Evolutionary conservation across 495 filamentous ascomycete species (phyloP).

Genomic region (Acidomyces sp.): DNA sequence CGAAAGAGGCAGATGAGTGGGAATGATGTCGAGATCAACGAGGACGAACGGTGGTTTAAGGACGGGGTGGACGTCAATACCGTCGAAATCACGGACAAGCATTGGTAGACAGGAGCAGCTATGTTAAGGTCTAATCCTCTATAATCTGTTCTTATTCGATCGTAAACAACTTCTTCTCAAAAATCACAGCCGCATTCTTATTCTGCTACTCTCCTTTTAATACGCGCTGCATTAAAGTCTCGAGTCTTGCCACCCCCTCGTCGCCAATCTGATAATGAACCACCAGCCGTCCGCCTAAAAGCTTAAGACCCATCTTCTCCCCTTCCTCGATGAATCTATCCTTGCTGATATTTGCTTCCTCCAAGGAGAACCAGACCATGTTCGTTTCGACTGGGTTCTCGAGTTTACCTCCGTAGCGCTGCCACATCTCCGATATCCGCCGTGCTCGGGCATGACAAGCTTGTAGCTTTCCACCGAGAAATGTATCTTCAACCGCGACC

Average conservation of each 20-base stretch:
- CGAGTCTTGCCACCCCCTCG: constrained; percentile 37
- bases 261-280: constrained; percentile 53
- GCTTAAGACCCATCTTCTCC: constrained; percentile 40
- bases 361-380: constrained; percentile 84
- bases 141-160: no score
- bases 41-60: constrained; percentile 52
- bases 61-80: constrained; percentile 62
- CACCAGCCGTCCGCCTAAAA: constrained; percentile 42
- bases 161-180: no score
- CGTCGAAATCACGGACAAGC: constrained; percentile 56
- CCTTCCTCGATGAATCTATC: constrained; percentile 38
- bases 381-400: constrained; percentile 65
- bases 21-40: constrained; percentile 62
- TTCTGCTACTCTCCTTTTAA: constrained; percentile 15
- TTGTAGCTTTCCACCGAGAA: constrained; percentile 52
- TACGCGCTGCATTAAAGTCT: constrained; percentile 36
- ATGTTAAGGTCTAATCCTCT: no score
- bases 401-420: constrained; percentile 45
- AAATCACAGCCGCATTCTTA: no score
- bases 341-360: constrained; percentile 32
- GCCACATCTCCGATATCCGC: constrained; percentile 40
- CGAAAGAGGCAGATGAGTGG: constrained; percentile 83
- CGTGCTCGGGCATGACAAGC: constrained; percentile 52
- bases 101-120: constrained; percentile 67
- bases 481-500: constrained; percentile 58